Conservation (phyloP, 176 grass and related monocot species). For the Bolboschoenus planiculmis region DNA sequence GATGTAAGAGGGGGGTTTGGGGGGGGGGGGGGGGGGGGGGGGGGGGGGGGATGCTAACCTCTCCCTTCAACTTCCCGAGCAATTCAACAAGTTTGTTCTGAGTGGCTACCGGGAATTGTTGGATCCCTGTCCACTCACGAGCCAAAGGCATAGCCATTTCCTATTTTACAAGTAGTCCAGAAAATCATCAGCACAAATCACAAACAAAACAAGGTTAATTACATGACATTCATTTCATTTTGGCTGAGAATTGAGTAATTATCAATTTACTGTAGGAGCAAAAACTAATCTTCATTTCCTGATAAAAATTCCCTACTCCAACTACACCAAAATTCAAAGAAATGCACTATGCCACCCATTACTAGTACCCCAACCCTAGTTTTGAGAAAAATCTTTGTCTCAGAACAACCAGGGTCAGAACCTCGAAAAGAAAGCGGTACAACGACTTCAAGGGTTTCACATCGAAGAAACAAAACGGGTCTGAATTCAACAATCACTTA, state of each 20-base stretch:
- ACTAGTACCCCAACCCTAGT: neutral
- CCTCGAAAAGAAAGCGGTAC: neutral
- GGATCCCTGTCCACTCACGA: slow-evolving; percentile 74
- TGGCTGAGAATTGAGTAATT: neutral
- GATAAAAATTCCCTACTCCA: neutral
- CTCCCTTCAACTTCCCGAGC: slow-evolving; percentile 23
- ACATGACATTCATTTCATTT: neutral
- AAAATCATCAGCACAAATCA: neutral
- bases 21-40: too few relatives aligned
- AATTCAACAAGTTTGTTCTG: slow-evolving; percentile 85
- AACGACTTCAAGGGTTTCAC: neutral
- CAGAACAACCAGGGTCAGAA: neutral
- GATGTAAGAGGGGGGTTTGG: too few relatives aligned
- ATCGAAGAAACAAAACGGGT: neutral
- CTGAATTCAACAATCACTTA: neutral
- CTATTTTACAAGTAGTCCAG: neutral
- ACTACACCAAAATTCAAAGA: neutral
- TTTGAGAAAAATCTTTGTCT: neutral
- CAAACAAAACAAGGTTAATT: neutral
- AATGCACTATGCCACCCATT: neutral
- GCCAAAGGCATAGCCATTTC: slow-evolving; percentile 36
- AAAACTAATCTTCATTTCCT: neutral
- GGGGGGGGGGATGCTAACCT: neutral
- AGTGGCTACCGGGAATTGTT: slow-evolving; percentile 72
- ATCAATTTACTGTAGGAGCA: neutral